Evolutionary conservation across 1,139 yeast species (phyloP), one percentile per base, ranked within the genome.

Genomic region (Entelexis paramagnoliae): DNA sequence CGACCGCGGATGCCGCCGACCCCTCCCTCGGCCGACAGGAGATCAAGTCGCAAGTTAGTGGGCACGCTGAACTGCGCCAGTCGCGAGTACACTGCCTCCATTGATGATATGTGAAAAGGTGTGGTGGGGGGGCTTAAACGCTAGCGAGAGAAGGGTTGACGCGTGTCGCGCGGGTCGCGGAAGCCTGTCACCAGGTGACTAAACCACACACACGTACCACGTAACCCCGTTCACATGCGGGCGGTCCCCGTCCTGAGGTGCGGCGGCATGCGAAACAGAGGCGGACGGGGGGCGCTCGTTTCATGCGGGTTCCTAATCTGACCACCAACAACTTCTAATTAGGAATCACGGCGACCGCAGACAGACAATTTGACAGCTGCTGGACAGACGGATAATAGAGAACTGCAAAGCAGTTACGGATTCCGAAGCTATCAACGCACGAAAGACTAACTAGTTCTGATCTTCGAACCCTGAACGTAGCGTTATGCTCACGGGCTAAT

Each of bases 1-100:
- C 83, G 78, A 44, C 74, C 64, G 65, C 82, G 88, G 42, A 85
- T 2, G 26, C 42, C 35, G 29, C 51, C 34, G 43, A 55, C 60
- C 26, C 67, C 66, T 19, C 72, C 68, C 51, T 74, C 76, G 45
- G 67, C 41, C 35, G 51, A 47, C 26, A 55, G 50, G 17, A 56
- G 35, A 43, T 55, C 59, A 26, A 58, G 48, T 14, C 42, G 30
- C 38, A 55, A 20, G 41, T 44, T 38, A 33, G 44, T 39, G 28
- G 55, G 51, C 19, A 53, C 8, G 19, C 47, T 35, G 16, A 57
- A 46, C 51, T 47, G 53, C 36, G 54, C 48, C 28, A 57, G 36
- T 26, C 60, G 60, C 51, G 60, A 47, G 45, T 57, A 56, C 16
- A 57, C 48, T 16, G 53, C 57, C 44, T 57, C 60, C 60, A 57